Base-by-base conservation (phyloP, 352 stramenopile genomes). In the Phytophthora rubi region DNA sequence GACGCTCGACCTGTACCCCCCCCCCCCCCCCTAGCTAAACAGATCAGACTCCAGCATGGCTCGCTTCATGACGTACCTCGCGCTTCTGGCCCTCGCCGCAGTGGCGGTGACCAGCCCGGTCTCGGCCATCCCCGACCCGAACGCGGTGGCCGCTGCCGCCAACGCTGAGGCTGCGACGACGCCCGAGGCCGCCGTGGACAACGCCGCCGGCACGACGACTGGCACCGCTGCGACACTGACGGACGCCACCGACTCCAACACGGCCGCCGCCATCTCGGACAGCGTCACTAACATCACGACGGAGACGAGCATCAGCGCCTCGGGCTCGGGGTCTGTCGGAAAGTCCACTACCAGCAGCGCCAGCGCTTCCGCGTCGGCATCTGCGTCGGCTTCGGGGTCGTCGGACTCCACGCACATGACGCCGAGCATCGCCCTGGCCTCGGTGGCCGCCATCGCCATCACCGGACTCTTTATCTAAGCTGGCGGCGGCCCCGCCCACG, bases 391-490 rank as follows among this genome's bases (percentile, higher is more conserved):
- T 28, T 78, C 69, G 9, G 48, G 47, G 5, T 76, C 71, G 32
- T 78, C 71, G 16, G 67, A 39, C 21, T 75, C 66, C 0, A 47
- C 61, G 53, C 61, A 66, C 18, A 47, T 72, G 47, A 58, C 32
- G 10, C 47, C 71, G 13, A 71, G 61, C 53, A 62, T 77, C 39
- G 71, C 66, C 15, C 45, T 72, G 18, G 67, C 53, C 7, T 65
- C 66, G 52, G 53, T 70, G 37, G 62, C 67, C 9, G 53, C 51
- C 26, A 54, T 75, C 30, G 62, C 48, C 30, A 72, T 78, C 39
- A 69, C 62, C 37, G 67, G 61, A 68, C 53, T 75, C 53, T 75
- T 78, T 71, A 62, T 78, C 61, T 78, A 72, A 75, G 61, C 28
- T 54, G 15, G 35, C 33, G 61, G 63, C 58, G 51, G 30, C 39